These are phyloP conservation scores for Phytopythium cucurbitacearum DNA, from an alignment of 352 stramenopile genomes.

Conservation along the genomic window DNA sequence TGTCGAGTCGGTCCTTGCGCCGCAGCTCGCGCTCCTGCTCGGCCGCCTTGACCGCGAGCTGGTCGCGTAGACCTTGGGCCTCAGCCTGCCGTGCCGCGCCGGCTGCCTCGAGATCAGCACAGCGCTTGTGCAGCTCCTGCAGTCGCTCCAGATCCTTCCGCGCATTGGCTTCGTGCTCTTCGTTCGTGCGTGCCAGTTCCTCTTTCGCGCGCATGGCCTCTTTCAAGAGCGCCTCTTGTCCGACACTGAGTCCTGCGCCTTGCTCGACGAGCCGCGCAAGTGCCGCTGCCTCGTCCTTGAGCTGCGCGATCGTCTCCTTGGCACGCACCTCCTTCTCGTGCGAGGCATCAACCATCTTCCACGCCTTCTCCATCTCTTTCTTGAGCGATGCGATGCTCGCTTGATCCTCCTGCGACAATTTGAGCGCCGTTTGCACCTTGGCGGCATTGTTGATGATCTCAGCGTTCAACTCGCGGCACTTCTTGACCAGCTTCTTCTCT, in stretches of 20 bases:
- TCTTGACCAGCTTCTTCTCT: slow-evolving; percentile 95
- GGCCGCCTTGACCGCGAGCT: slow-evolving; percentile 81
- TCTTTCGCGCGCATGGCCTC: slow-evolving; percentile 90
- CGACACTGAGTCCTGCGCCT: slow-evolving; percentile 86
- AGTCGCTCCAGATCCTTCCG: slow-evolving; percentile 81
- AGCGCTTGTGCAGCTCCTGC: slow-evolving; percentile 69
- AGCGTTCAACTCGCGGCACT: slow-evolving; percentile 92
- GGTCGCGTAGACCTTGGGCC: slow-evolving; percentile 83
- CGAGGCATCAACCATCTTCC: slow-evolving; percentile 93
- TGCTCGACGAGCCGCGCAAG: slow-evolving; percentile 95
- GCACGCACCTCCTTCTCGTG: slow-evolving; percentile 92
- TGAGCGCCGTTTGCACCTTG: slow-evolving; percentile 94
- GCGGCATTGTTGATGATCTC: slow-evolving; percentile 96
- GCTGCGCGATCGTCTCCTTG: slow-evolving; percentile 93
- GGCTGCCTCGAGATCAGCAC: slow-evolving; percentile 56
- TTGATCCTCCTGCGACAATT: slow-evolving; percentile 93
- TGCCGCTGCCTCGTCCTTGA: slow-evolving; percentile 96
- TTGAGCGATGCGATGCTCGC: slow-evolving; percentile 90
- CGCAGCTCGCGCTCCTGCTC: slow-evolving; percentile 89
- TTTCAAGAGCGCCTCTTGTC: slow-evolving; percentile 92
- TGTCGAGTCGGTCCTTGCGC: slow-evolving; percentile 88
- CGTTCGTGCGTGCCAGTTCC: slow-evolving; percentile 83
- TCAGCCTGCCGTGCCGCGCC: slow-evolving; percentile 54
- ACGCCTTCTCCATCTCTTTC: slow-evolving; percentile 96
- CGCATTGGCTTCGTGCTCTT: slow-evolving; percentile 76